Evolutionary conservation across 805 yeast species (phyloP), one percentile per base, ranked within the genome.

Genomic region (Vanderwaltozyma verrucispora): DNA sequence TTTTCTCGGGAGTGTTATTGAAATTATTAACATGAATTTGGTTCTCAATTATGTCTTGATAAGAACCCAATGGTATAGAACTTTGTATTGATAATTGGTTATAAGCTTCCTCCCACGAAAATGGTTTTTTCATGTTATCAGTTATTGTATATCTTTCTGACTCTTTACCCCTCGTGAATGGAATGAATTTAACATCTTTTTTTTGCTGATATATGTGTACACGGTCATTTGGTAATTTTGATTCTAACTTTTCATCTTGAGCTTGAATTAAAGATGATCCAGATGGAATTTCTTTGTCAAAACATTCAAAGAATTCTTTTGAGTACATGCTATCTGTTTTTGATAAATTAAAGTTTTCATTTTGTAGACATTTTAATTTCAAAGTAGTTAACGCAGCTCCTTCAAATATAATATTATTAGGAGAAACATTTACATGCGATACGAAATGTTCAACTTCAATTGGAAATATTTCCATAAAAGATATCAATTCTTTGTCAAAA

Each of bases 381-480:
- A 82, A 53, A 2, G 72, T 60, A 15, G 70, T 63, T 1, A 63
- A 47, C 0, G 81, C 75, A 4, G 82, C 68, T 0, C 77, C 69
- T 23, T 64, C 68, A 54, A 75, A 77, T 5, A 74, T 68, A 13
- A 86, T 55, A 1, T 73, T 64, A 52, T 88, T 72, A 15, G 84
- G 75, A 11, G 79, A 66, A 35, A 81, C 64, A 13, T 62, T 56
- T 4, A 77, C 68, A 58, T 89, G 96, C n/a, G 92, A 78, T 5
- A 89, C 66, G 35, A 77, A 65, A 56, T 86, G 95, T 28, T 65
- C 52, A 21, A 75, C 65, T 4, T 30, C 16, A 2, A 14, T 13
- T 11, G 34, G 27, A 46, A 85, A 79, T 5, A 65, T 54, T 36
- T 68, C 56, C 47, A 82, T 67, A 44, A 84, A 79, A 0, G 54